Conservation (phyloP, 345 rosid species). For the Crucihimalaya himalaica region DNA sequence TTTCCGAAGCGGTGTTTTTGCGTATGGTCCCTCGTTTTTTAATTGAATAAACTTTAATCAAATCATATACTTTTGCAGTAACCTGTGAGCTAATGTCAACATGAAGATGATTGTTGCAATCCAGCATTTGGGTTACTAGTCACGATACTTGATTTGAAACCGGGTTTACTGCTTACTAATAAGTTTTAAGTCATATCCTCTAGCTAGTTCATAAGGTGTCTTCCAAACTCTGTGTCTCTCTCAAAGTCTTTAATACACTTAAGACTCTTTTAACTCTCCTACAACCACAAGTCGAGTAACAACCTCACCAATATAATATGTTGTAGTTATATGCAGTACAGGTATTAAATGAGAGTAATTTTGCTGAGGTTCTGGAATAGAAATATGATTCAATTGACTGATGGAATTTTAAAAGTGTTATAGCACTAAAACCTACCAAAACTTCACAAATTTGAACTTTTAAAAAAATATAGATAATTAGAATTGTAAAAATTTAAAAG, state of each 20-base stretch:
- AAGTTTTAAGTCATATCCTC: no score
- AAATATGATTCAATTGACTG: background rate
- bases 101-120: background rate
- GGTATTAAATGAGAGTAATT: background rate
- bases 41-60: background rate
- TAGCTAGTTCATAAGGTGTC: no score
- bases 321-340: no score
- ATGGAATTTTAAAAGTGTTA: background rate
- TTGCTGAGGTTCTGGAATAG: background rate
- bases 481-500: no score
- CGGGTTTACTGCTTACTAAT: no score
- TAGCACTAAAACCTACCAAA: background rate
- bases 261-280: background rate
- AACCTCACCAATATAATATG: background rate
- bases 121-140: background rate
- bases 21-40: slow-evolving; percentile 32
- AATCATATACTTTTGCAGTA: background rate
- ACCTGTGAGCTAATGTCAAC: background rate
- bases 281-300: background rate
- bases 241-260: no score
- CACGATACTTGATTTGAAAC: background rate
- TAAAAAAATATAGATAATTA: no score
- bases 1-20: slow-evolving; percentile 20
- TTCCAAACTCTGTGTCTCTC: no score
- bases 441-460: no score